Evolutionary conservation across 768 basidiomycete species (phyloP).

Genomic region (Coprinopsis sp.): DNA sequence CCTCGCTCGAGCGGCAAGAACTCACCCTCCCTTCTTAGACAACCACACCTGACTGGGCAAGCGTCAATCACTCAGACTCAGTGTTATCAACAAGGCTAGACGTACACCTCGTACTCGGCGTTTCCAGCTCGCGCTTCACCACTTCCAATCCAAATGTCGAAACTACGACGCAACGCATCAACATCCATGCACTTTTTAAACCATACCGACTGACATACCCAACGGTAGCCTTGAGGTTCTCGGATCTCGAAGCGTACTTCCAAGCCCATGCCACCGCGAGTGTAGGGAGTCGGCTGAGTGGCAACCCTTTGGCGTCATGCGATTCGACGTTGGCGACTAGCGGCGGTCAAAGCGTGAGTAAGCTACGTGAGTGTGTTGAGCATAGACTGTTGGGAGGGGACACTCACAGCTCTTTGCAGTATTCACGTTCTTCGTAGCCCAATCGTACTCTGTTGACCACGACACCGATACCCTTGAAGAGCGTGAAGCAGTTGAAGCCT

Average conservation of each 20-base stretch:
- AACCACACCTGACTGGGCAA: conserved; percentile 7
- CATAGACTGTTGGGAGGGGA: not conserved
- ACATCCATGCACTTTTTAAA: not conserved
- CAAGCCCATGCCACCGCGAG: conserved; percentile 5
- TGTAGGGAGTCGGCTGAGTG: not conserved
- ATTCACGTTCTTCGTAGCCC: not conserved
- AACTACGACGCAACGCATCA: not conserved
- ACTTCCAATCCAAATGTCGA: conserved; percentile 5
- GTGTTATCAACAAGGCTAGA: not conserved
- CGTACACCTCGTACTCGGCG: not conserved
- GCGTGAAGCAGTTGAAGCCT: not conserved
- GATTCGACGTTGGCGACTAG: conserved; percentile 5
- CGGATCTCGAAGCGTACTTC: not conserved
- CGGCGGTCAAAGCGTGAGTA: not conserved
- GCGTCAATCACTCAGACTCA: not conserved
- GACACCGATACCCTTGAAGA: not conserved
- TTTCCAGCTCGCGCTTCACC: not conserved
- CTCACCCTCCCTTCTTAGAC: conserved; percentile 6
- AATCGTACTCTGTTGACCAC: conserved; percentile 6
- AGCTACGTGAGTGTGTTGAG: not conserved
- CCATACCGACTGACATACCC: not conserved
- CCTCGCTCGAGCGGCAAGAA: not conserved
- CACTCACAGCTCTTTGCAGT: conserved; percentile 7
- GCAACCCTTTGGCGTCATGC: not conserved
- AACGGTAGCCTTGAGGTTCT: conserved; percentile 1